Evolutionary conservation across 1,284 basidiomycete species (phyloP).

Genomic region (Ceratobasidium sp.): DNA sequence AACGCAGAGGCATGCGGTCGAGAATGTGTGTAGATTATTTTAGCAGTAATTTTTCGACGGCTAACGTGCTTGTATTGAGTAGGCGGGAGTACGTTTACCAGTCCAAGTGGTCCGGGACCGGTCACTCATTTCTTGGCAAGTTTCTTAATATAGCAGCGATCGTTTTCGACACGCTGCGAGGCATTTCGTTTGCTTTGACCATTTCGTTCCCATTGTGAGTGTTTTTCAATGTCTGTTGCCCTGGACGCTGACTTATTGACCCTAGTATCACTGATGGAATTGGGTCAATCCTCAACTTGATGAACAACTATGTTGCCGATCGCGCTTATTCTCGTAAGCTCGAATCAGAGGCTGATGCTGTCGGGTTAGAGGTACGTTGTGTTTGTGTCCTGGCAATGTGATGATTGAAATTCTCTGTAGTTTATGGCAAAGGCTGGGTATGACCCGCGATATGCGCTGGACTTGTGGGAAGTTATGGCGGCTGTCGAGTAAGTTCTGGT

Average conservation of each 20-base stretch:
- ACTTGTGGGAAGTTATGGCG: conserved; percentile 61
- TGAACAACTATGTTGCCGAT: conserved; percentile 61
- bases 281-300: conserved; percentile 59
- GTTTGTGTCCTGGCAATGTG: conserved; percentile 35
- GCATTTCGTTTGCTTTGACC: conserved; percentile 61
- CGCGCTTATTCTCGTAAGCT: conserved; percentile 62
- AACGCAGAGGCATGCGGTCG: conserved; percentile 61
- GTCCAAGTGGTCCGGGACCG: no score
- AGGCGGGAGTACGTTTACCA: conserved; percentile 55
- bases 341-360: conserved; percentile 62
- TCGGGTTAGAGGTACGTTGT: conserved; percentile 58
- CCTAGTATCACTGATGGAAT: conserved; percentile 59
- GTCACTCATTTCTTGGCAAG: conserved; percentile 49
- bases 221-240: neutral
- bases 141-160: conserved; percentile 62
- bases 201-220: conserved; percentile 61
- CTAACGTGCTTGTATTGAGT: conserved; percentile 7
- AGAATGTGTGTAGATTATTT: conserved; percentile 55
- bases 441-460: conserved; percentile 59
- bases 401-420: conserved; percentile 47
- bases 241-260: conserved; percentile 4
- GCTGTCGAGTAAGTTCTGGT: conserved; percentile 55
- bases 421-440: conserved; percentile 61
- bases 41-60: neutral
- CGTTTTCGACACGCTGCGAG: conserved; percentile 61